A percentile compares a stretch with the other conserved stretches of the same genome.
Conservation (phyloP, 257 asterid genomes). For the Avicennia marina region DNA sequence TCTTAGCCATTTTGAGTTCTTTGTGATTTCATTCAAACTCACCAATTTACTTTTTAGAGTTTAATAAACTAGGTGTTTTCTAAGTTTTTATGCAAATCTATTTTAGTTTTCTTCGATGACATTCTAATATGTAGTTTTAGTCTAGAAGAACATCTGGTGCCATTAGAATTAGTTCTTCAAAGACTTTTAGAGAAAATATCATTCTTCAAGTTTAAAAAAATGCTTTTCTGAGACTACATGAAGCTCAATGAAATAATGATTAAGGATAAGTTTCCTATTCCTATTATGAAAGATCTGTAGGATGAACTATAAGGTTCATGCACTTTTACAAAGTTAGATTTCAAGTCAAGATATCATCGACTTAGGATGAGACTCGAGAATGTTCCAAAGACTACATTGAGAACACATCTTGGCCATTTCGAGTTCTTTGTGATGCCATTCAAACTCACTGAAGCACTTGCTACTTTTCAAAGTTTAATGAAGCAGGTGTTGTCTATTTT, state of each 20-base stretch:
- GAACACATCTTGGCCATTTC: background rate
- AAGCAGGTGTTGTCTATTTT: no score
- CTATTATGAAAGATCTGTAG: background rate
- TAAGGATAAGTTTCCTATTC: background rate
- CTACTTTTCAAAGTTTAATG: background rate
- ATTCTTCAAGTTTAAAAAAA: no score
- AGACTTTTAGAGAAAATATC: no score
- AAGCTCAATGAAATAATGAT: background rate
- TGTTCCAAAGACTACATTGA: background rate
- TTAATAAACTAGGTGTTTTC: no score
- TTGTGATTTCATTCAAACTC: background rate
- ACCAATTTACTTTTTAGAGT: background rate
- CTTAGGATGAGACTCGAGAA: background rate
- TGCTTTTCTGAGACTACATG: no score
- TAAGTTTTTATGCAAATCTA: no score
- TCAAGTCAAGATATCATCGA: background rate
- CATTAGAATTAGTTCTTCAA: no score
- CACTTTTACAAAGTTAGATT: background rate
- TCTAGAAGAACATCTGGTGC: no score
- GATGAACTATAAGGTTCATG: background rate
- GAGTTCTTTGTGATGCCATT: no score
- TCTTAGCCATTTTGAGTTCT: background rate
- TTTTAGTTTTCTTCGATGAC: no score
- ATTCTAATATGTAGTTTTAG: no score
- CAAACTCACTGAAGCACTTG: background rate